Evolutionary conservation across 768 basidiomycete species (phyloP).

Genomic region (Trametes cinnabarina): DNA sequence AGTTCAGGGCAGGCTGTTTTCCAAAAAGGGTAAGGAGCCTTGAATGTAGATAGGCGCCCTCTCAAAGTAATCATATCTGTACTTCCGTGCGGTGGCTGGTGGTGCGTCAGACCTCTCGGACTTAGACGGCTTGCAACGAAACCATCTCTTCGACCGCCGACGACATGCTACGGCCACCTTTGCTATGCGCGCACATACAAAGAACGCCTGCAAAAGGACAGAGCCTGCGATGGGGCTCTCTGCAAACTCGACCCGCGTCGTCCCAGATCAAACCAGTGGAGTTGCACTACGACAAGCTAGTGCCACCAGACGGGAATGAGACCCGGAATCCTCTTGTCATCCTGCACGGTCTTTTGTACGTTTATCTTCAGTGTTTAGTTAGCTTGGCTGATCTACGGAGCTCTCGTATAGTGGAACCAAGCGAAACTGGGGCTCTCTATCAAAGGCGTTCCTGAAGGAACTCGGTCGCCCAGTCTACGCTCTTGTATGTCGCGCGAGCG

Average conservation of each 20-base stretch:
- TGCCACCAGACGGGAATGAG: constrained; percentile 26
- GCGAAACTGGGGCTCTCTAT: constrained; percentile 83
- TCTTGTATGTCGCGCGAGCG: constrained; percentile 43
- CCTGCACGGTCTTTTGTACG: constrained; percentile 37
- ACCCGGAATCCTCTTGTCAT: constrained; percentile 32
- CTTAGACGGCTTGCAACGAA: not conserved
- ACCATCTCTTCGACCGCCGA: not conserved
- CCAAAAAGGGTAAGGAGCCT: not conserved
- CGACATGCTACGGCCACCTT: not conserved
- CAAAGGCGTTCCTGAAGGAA: constrained; percentile 68
- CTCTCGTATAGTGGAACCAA: constrained; percentile 66
- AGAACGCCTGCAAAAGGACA: not conserved
- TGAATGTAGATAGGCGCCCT: constrained; percentile 2
- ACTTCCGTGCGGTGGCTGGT: not conserved
- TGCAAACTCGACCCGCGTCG: not conserved
- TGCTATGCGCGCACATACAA: not conserved
- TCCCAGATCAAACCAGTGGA: constrained; percentile 19
- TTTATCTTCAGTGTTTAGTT: not conserved
- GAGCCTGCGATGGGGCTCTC: too few species aligned
- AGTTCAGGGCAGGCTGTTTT: constrained; percentile 23
- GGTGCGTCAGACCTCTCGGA: not conserved
- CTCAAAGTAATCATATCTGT: not conserved
- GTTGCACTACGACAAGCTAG: constrained; percentile 28
- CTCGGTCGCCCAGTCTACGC: constrained; percentile 70
- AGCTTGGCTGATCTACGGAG: not conserved